Base-by-base conservation (phyloP, 2,329 filamentous ascomycete species). In the Fusarium dlaminii region DNA sequence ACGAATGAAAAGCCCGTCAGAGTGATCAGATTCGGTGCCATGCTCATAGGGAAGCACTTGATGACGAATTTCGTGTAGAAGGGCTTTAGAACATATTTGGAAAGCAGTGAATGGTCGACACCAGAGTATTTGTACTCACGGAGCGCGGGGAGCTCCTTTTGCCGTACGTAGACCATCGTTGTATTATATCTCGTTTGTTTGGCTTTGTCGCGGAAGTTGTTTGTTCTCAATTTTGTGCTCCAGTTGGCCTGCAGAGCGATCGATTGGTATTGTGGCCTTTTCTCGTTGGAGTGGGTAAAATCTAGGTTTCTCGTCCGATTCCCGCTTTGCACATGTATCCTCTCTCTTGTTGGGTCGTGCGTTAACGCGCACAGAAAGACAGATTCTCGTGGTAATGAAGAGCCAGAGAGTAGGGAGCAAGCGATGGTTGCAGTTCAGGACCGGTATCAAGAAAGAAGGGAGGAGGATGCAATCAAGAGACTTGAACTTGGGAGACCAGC, bases 31-130 rank as follows among this genome's bases (percentile, higher is more conserved):
- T 93, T 93, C 69, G 91, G 91, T 82, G 96, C 96, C 95, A 99
- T 98, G 81, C 88, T 93, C 91, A 97, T 93, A 49, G 96, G 96
- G 82, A 99, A 98, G 84, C 92, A 93, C 73, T 96, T 91, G 86
- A 99, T 98, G 80, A 97, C 96, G 76, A 96, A 88, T 84, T 97
- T 92, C 80, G 91, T 97, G 87, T 98, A 99, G 85, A 98, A 99
- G 13, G 96, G 96, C 88, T 99, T 98, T 79, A 99, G 87, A 75
- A 99, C 90, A 86, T 98, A 98, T 83, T 92, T 94, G 74, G 95
- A 98, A 45, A 94, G 88, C 70, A 98, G 87, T 68, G 95, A 98
- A 83, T 93, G 93, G 84, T 99, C 96, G 79, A 98, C 93, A 65
- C 90, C 90, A 45, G 93, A 94, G 88, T 99, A 99, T 85, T 97